Evolutionary conservation across 495 filamentous ascomycete species (phyloP).

Genomic region (Daldinia decipiens): DNA sequence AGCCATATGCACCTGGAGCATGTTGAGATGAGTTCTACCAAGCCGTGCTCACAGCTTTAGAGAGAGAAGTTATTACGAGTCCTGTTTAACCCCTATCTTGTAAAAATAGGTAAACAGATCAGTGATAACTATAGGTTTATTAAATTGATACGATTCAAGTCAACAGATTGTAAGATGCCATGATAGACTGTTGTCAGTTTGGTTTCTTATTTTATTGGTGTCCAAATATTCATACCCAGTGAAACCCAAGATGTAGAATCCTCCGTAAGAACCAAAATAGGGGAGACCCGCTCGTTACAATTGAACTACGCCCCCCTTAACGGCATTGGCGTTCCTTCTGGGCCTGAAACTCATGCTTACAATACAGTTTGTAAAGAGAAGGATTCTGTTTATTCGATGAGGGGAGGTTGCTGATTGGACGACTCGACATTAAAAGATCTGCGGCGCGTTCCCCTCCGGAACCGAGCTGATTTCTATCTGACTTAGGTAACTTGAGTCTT

Average conservation of each 20-base stretch:
- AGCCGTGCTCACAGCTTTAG: neutral
- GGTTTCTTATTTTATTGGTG: constrained; percentile 22
- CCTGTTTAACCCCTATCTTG: constrained; percentile 20
- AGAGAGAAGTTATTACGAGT: neutral
- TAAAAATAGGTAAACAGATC: constrained; percentile 27
- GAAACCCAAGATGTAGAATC: constrained; percentile 22
- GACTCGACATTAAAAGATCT: constrained; percentile 24
- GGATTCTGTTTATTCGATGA: constrained; percentile 20
- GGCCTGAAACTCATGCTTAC: constrained; percentile 34
- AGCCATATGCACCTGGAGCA: neutral
- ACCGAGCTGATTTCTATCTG: constrained; percentile 21
- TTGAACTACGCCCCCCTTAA: constrained; percentile 27
- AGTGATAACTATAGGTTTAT: constrained; percentile 11
- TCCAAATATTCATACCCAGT: constrained; percentile 22
- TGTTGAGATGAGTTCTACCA: neutral
- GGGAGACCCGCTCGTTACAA: constrained; percentile 10
- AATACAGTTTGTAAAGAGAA: constrained; percentile 25
- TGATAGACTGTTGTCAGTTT: constrained; percentile 14
- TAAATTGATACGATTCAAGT: constrained; percentile 15
- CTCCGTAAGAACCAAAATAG: constrained; percentile 31
- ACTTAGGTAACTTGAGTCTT: constrained; percentile 4
- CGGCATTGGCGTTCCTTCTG: constrained; percentile 30
- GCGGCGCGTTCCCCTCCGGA: constrained; percentile 22
- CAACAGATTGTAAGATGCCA: constrained; percentile 12
- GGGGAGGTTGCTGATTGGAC: constrained; percentile 25